Percentiles rank a stretch among this genome's conserved stretches.
Evolutionary conservation across 768 basidiomycete genomes (phyloP).

Genomic region (Boletellus sp.): DNA sequence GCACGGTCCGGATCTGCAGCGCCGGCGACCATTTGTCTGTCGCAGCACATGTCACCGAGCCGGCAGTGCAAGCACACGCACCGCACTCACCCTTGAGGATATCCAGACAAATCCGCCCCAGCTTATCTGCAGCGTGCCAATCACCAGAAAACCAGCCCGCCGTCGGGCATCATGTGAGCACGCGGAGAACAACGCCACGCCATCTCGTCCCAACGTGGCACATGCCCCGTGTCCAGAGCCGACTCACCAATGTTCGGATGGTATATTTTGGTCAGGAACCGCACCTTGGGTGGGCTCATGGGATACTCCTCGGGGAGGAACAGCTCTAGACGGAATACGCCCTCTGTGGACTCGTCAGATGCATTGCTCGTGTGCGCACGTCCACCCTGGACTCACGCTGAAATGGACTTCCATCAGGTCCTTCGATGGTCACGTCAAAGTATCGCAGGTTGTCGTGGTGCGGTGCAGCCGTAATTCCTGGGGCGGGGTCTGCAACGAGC

Average conservation of each 20-base stretch:
- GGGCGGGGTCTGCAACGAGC: constrained; percentile 92
- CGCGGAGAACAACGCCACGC: constrained; percentile 16
- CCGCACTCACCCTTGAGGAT: constrained; percentile 81
- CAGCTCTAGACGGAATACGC: constrained; percentile 92
- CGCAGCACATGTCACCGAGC: neutral
- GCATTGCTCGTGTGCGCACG: neutral
- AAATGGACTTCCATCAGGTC: constrained; percentile 93
- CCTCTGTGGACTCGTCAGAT: constrained; percentile 50
- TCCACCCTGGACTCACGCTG: constrained; percentile 49
- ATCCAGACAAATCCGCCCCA: constrained; percentile 96
- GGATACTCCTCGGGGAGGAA: constrained; percentile 99
- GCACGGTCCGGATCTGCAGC: constrained; percentile 95
- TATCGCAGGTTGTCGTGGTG: constrained; percentile 98
- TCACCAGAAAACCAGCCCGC: constrained; percentile 1
- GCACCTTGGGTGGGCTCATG: constrained; percentile 98
- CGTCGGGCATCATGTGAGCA: constrained; percentile 23
- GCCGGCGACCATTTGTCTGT: constrained; percentile 99
- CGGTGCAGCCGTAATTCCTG: constrained; percentile 91
- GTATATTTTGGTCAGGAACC: constrained; percentile 97
- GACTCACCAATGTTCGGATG: constrained; percentile 96
- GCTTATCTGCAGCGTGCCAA: constrained; percentile 65
- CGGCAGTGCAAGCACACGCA: neutral
- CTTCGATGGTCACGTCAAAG: constrained; percentile 96
- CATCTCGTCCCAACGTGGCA: constrained; percentile 1
- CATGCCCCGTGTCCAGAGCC: neutral